phyloP scores from a whole-genome alignment of 805 yeast species.

The Scheffersomyces ergatensis region DNA sequence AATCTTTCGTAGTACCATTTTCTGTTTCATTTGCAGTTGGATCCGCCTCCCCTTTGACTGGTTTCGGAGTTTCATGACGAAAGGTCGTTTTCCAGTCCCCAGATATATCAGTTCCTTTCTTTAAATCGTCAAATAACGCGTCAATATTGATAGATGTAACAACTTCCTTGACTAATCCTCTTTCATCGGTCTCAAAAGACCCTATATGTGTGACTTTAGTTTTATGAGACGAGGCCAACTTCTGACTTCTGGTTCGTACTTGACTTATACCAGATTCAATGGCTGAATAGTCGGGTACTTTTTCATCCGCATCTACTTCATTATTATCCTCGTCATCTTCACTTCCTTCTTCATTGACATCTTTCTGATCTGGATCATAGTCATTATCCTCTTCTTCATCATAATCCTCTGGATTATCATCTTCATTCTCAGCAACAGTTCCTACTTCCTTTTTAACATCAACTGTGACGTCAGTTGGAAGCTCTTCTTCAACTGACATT shows the following conservation, averaged over 20 bases:
- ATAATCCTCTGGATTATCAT: conserved; percentile 4
- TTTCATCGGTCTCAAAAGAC: conserved; percentile 5
- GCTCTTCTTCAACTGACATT: no score
- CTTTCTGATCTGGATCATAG: conserved; percentile 12
- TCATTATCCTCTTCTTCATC: conserved; percentile 10
- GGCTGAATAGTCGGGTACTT: conserved; percentile 42
- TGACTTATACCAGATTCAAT: conserved; percentile 57
- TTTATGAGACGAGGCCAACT: conserved; percentile 36
- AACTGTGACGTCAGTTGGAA: no score
- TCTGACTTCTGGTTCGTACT: conserved; percentile 67
- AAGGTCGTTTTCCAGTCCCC: neutral
- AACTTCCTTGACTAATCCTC: conserved; percentile 11
- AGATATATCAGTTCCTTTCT: conserved; percentile 7
- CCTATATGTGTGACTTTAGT: conserved; percentile 12
- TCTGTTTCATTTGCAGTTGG: conserved; percentile 8
- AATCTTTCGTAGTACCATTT: conserved; percentile 5
- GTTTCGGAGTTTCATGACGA: neutral
- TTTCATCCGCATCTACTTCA: conserved; percentile 35
- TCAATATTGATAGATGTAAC: conserved; percentile 25
- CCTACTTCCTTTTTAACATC: neutral
- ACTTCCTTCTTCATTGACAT: conserved; percentile 29
- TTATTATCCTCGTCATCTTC: conserved; percentile 25
- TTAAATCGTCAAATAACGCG: conserved; percentile 27
- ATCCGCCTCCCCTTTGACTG: neutral
- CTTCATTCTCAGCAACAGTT: neutral